Conservation (phyloP, 495 filamentous ascomycete species). For the Penicillium ochrochloron region DNA sequence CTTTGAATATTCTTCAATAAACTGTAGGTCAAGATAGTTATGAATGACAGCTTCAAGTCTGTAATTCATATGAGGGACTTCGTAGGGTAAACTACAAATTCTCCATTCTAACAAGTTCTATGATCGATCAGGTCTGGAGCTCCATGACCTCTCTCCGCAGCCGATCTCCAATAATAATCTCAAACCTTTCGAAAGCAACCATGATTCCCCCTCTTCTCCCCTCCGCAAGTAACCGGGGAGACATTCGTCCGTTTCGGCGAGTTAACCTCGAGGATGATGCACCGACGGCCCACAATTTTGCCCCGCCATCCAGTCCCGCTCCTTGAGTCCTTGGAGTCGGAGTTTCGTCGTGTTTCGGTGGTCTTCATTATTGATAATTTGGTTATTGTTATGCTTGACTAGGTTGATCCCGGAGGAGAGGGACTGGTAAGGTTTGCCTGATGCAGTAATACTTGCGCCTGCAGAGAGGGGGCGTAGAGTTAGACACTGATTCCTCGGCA, state of each 20-base stretch:
- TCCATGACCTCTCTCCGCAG: neutral
- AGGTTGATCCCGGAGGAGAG: neutral
- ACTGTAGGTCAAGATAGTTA: no score
- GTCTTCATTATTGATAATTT: neutral
- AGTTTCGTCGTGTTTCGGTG: slow-evolving; percentile 10
- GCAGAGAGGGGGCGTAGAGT: neutral
- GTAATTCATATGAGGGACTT: neutral
- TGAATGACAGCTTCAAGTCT: neutral
- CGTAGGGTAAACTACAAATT: no score
- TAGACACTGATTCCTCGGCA: neutral
- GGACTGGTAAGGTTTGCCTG: neutral
- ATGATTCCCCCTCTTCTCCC: neutral
- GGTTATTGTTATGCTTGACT: neutral
- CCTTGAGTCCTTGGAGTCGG: neutral
- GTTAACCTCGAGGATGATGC: slow-evolving; percentile 10
- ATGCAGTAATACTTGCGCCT: slow-evolving; percentile 6
- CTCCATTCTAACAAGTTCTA: no score
- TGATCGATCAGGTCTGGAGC: no score
- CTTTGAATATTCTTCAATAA: no score
- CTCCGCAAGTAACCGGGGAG: slow-evolving; percentile 48
- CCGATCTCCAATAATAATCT: neutral
- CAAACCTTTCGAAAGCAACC: neutral
- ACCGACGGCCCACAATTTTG: neutral
- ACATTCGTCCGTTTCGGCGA: slow-evolving; percentile 26
- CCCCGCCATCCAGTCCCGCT: slow-evolving; percentile 10